phyloP scores from a whole-genome alignment of 345 rosid species.

The Nephelium lappaceum region DNA sequence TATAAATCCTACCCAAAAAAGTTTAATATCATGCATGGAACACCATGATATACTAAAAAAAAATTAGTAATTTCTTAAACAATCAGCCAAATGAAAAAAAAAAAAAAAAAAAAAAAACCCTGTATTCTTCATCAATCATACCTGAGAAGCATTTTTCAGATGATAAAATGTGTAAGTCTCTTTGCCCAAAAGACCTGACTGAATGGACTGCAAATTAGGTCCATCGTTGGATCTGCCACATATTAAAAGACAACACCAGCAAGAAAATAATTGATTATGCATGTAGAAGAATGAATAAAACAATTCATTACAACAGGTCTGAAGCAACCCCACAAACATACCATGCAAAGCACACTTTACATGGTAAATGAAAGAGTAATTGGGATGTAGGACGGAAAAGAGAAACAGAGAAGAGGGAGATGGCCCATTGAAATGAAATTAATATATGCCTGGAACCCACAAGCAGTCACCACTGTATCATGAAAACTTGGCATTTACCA shows the following conservation, averaged over 20 bases:
- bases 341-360: neutral
- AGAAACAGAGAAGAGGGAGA: neutral
- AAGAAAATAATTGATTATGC: slow-evolving; percentile 20
- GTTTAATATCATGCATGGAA: neutral
- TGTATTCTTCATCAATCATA: slow-evolving; percentile 25
- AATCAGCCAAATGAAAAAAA: slow-evolving; percentile 16
- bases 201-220: slow-evolving; percentile 38
- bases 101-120: neutral
- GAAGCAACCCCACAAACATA: neutral
- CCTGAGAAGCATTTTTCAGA: slow-evolving; percentile 78
- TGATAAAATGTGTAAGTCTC: slow-evolving; percentile 73
- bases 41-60: neutral
- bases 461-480: too few species aligned
- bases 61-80: neutral
- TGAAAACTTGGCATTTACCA: too few species aligned
- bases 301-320: slow-evolving; percentile 2
- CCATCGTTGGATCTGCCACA: slow-evolving; percentile 52
- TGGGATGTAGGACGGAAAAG: neutral
- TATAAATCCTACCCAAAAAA: slow-evolving; percentile 1
- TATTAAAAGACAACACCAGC: slow-evolving; percentile 13
- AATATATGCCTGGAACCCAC: too few species aligned
- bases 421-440: neutral
- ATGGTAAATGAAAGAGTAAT: neutral
- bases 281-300: slow-evolving; percentile 16
- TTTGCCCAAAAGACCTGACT: slow-evolving; percentile 40